Conservation (phyloP, 441 rosid species). For the Mallotus japonicus region DNA sequence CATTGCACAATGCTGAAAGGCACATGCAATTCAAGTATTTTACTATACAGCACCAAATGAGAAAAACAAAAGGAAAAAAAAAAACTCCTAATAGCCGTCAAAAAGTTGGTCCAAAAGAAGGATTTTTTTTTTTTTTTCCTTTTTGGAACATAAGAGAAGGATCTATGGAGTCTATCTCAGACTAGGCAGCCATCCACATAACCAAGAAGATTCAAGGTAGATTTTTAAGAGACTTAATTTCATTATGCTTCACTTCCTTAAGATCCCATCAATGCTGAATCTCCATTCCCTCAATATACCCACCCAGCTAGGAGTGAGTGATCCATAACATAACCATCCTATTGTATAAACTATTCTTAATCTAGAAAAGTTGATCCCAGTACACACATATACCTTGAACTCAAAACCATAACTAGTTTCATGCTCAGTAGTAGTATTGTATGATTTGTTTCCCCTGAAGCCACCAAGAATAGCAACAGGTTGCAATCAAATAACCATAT, state of each 20-base stretch:
- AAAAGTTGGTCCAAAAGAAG: neutral
- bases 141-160: neutral
- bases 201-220: neutral
- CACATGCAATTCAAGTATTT: neutral
- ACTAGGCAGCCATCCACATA: neutral
- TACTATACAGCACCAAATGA: neutral
- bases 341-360: neutral
- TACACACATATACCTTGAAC: neutral
- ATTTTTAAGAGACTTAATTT: neutral
- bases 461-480: no score
- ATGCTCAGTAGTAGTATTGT: no score
- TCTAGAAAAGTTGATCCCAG: neutral
- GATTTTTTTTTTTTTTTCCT: no score
- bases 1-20: neutral
- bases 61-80: no score
- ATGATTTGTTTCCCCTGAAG: no score
- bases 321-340: neutral
- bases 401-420: no score
- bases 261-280: neutral
- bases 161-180: neutral
- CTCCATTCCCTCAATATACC: neutral
- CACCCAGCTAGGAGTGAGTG: neutral
- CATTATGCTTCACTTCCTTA: neutral
- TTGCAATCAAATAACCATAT: no score
- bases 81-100: neutral